phyloP scores from a whole-genome alignment of 2,329 filamentous ascomycete genomes.

The Tolypocladium ovalisporum region DNA sequence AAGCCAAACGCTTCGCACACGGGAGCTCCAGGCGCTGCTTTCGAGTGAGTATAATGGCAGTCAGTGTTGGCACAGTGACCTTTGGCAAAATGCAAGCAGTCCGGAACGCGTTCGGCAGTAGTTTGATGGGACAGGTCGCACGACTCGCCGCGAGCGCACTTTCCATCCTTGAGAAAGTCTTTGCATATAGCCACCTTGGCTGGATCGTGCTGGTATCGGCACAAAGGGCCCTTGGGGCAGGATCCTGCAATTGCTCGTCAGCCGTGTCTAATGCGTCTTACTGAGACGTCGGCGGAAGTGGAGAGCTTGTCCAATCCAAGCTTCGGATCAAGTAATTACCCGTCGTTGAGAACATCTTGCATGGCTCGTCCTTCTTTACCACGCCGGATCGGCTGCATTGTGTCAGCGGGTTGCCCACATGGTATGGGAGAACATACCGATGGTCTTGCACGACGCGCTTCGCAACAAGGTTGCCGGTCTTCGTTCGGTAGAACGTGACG shows the following conservation, averaged over 20 bases:
- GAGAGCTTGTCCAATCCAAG: conserved; percentile 11
- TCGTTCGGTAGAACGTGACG: conserved; percentile 75
- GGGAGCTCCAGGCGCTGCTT: conserved; percentile 62
- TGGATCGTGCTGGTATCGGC: conserved; percentile 74
- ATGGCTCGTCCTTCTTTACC: conserved; percentile 59
- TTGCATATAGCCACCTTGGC: conserved; percentile 86
- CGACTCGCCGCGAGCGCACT: conserved; percentile 63
- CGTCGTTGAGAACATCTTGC: conserved; percentile 60
- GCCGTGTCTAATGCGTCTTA: conserved; percentile 29
- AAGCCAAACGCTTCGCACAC: conserved; percentile 80
- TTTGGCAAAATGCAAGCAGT: conserved; percentile 81
- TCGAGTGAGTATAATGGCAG: conserved; percentile 80
- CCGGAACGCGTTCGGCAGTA: conserved; percentile 71
- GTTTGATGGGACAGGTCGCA: conserved; percentile 90
- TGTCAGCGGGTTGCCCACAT: conserved; percentile 25
- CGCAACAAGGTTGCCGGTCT: conserved; percentile 77
- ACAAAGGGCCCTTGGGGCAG: conserved; percentile 71
- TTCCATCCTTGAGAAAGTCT: conserved; percentile 68
- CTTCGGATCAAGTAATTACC: conserved; percentile 45
- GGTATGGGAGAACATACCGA: conserved; percentile 45
- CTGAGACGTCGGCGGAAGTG: conserved; percentile 14
- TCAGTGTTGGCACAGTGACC: conserved; percentile 80
- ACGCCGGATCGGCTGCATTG: conserved; percentile 34
- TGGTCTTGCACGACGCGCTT: conserved; percentile 64
- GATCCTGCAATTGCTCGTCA: conserved; percentile 53